Base-by-base conservation (phyloP, 2,329 filamentous ascomycete genomes). In the Xylaria sp. region DNA sequence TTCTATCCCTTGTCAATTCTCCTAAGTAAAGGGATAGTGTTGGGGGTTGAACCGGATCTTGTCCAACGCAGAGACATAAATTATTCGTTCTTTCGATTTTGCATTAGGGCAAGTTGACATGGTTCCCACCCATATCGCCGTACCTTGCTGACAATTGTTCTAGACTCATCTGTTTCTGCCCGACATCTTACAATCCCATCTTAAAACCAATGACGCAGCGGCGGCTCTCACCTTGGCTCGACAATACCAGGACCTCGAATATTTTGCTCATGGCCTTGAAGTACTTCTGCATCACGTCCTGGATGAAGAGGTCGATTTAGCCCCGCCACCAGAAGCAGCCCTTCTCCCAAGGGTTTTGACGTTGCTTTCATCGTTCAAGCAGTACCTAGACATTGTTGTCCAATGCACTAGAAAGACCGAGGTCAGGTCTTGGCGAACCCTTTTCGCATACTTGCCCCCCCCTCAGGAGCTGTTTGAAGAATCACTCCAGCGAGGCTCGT, bases 321-420 rank as follows among this genome's bases (percentile, higher is more conserved):
- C 85, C 4, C 89, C 89, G 1, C 81, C 84, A 15, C 88, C 89
- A 0, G 89, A 90, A 70, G 84, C 89, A 78, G 83, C 91, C 74
- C 81, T 92, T 72, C 76, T 94, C 75, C 86, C 89, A 75, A 80
- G 90, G 3, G 88, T 90, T 1, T 78, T 90, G 25, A 90, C 87
- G 0, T 83, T 90, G 9, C 78, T 90, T 65, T 92, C 91, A 0
- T 93, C 90, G 0, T 92, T 93, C 79, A 91, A 90, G 64, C 89
- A 93, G 66, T 99, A 97, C 76, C 89, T 98, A 18, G 95, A 98
- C 75, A 96, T 98, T 66, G 91, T 99, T 28, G 91, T 99, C 23
- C 96, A 97, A 80, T 99, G 96, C 81, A 97, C 96, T 1, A 91
- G 96, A 63, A 99, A 99, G 81, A 99, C 96, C 0, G 96, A 99